Evolutionary conservation across 306 rosid species (phyloP).

Genomic region (Mimosa bimucronata): DNA sequence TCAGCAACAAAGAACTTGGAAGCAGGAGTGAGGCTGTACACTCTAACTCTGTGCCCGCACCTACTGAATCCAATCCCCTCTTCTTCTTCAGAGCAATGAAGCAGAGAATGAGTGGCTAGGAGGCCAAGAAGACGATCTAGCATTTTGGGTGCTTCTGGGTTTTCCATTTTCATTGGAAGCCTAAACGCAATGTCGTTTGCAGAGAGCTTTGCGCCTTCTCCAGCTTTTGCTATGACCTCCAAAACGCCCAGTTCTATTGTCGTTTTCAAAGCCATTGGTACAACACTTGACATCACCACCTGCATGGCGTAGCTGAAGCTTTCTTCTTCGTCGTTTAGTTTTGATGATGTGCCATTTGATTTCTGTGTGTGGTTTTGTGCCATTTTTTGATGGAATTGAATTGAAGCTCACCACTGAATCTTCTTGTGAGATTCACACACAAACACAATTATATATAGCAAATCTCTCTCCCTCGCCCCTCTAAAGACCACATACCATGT

Average conservation of each 20-base stretch:
- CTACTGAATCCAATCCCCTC: background rate
- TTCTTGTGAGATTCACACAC: background rate
- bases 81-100: conserved; percentile 32
- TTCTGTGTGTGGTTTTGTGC: background rate
- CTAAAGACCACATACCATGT: too few species aligned
- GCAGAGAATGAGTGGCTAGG: conserved; percentile 45
- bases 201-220: conserved; percentile 40
- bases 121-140: conserved; percentile 52
- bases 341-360: background rate
- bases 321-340: background rate
- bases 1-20: conserved; percentile 5
- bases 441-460: too few species aligned
- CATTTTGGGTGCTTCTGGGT: conserved; percentile 43
- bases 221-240: conserved; percentile 48
- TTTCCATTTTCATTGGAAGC: conserved; percentile 29
- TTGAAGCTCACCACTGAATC: background rate
- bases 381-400: background rate
- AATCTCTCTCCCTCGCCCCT: too few species aligned
- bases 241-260: conserved; percentile 45
- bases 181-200: conserved; percentile 35
- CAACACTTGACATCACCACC: background rate
- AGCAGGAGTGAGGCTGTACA: conserved; percentile 7
- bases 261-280: background rate
- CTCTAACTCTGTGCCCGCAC: background rate
- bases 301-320: conserved; percentile 18